Evolutionary conservation across 345 rosid genomes (phyloP), one percentile per base, ranked within the genome.

Genomic region (Euphorbia lathyris): DNA sequence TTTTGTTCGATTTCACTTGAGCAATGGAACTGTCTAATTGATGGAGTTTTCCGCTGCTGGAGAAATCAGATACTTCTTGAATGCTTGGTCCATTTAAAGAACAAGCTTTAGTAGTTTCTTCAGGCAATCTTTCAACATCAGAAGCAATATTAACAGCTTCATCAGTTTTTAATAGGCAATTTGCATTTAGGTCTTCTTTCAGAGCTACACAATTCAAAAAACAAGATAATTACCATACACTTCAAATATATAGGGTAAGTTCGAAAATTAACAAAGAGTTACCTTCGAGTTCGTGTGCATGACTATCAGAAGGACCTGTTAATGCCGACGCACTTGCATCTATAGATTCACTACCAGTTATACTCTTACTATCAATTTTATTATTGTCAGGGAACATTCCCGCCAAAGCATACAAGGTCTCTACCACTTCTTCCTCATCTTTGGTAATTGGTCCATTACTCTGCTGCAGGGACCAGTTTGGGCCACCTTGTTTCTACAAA

Each of bases 341-440:
- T 13, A 57, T 51, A 32, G 73, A 68, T 25, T 60, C 40, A 30
- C 22, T 20, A 26, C 66, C 72, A 65, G 73, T 52, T 68, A 80
- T 72, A 71, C 58, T 78, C 56, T 70, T 78, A 71, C 51, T 72
- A 42, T 64, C 22, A 25, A 69, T 23, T 70, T 32, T 73, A 76
- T 32, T 73, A 76, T 66, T 43, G 73, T 79, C 78, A 9, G 80
- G 77, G 76, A 88, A 83, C 92, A 89, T 83, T 74, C 83, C 89
- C 7, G 98, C 98, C 86, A 93, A 80, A 72, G 90, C 82, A 76
- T 76, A 88, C 65, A 93, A 76, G 32, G 97, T 86, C 79, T 91
- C 96, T n/a, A 78, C 98, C 63, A 88, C 98, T 84, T 93, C 98
- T 79, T 88, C 89, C 87, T 93, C 98, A 68, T 93, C 98, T 78